A percentile compares a stretch with the other conserved stretches of the same genome.
These are phyloP conservation scores for Globisporangium perplexum DNA, from an alignment of 352 stramenopile genomes.

Conservation along the genomic window DNA sequence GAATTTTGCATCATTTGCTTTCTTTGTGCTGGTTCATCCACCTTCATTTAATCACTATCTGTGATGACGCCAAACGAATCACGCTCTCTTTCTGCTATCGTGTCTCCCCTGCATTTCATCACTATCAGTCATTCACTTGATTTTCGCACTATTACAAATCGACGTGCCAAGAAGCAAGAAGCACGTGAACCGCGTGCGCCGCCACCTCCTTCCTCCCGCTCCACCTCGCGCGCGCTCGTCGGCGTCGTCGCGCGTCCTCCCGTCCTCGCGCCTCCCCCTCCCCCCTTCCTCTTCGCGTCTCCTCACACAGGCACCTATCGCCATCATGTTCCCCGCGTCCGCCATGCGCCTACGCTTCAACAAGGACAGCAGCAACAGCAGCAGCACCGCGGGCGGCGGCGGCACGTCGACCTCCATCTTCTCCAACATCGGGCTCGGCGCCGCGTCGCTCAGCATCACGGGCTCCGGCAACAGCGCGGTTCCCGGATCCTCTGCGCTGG, in stretches of 20 bases:
- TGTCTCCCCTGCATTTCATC: too few species aligned
- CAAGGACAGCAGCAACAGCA: slow-evolving; percentile 27
- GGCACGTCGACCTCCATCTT: slow-evolving; percentile 44
- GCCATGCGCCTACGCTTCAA: slow-evolving; percentile 59
- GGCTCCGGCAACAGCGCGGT: slow-evolving; percentile 31
- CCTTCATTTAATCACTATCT: too few species aligned
- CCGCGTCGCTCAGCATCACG: slow-evolving; percentile 29
- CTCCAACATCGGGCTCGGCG: slow-evolving; percentile 22
- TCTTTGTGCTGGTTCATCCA: too few species aligned
- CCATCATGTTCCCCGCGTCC: slow-evolving; percentile 21
- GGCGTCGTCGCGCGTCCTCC: neutral
- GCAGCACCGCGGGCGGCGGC: slow-evolving; percentile 18
- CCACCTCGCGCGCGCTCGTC: neutral
- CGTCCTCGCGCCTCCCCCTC: neutral
- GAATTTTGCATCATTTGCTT: too few species aligned
- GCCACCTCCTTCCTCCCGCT: neutral
- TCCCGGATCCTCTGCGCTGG: slow-evolving; percentile 27
- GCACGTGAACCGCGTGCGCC: too few species aligned
- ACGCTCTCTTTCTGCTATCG: too few species aligned
- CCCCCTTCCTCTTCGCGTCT: neutral
- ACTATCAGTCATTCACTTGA: too few species aligned
- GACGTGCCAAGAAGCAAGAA: too few species aligned
- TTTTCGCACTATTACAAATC: too few species aligned
- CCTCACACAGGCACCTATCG: neutral
- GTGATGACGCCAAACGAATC: too few species aligned